These are phyloP conservation scores for Pichia inconspicua DNA, from an alignment of 1,139 yeast species.

Conservation along the genomic window DNA sequence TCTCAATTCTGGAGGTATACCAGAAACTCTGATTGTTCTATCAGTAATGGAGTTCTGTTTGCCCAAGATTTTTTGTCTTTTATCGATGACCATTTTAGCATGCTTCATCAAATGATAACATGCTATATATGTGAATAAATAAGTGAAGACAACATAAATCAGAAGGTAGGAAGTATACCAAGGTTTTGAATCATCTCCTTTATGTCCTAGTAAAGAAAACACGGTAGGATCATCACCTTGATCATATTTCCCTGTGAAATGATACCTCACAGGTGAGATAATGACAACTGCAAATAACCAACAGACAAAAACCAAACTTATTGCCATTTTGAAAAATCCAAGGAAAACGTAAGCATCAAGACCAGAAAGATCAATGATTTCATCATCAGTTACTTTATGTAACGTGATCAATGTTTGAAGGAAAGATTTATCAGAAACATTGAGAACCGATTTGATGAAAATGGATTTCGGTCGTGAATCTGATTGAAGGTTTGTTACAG, in stretches of 20 bases:
- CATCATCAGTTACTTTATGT: constrained; percentile 58
- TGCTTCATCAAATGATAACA: constrained; percentile 55
- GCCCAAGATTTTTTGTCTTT: constrained; percentile 79
- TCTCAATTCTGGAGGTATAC: constrained; percentile 80
- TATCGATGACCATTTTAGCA: constrained; percentile 62
- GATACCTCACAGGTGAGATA: constrained; percentile 62
- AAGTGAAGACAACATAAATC: constrained; percentile 84
- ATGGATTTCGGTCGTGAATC: not conserved
- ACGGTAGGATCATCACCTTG: constrained; percentile 29
- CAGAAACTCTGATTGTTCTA: constrained; percentile 80
- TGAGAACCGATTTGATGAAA: constrained; percentile 6
- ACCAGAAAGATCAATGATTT: constrained; percentile 83
- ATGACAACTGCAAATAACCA: constrained; percentile 50
- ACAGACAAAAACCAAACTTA: constrained; percentile 45
- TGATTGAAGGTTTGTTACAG: not conserved
- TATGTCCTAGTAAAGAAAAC: not conserved
- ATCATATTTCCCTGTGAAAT: constrained; percentile 54
- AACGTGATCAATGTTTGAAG: constrained; percentile 78
- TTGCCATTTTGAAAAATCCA: constrained; percentile 69
- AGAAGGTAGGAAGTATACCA: constrained; percentile 40
- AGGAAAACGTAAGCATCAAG: constrained; percentile 84
- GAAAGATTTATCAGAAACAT: constrained; percentile 37
- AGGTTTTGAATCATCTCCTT: not conserved
- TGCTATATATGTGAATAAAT: constrained; percentile 68
- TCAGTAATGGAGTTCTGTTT: constrained; percentile 87